phyloP scores from a whole-genome alignment of 2,329 filamentous ascomycete genomes.

The Juglanconis juglandina region DNA sequence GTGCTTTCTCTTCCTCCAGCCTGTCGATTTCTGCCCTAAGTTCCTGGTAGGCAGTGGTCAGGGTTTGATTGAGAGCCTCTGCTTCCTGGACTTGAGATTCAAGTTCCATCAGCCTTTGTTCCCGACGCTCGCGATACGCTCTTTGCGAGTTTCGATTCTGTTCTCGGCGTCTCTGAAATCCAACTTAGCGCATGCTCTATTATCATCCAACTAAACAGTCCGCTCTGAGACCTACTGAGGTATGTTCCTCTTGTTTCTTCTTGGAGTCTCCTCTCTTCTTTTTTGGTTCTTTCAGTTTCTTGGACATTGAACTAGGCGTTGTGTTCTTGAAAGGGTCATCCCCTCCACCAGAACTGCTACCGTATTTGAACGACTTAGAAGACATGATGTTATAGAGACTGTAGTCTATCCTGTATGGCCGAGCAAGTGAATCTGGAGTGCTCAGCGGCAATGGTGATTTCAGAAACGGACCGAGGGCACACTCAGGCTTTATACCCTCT shows the following conservation, averaged over 20 bases:
- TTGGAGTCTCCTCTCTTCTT: constrained; percentile 17
- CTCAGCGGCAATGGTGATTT: background rate
- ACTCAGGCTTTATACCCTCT: too few species aligned
- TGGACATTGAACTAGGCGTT: constrained; percentile 14
- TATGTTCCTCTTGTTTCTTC: constrained; percentile 12
- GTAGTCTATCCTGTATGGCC: background rate
- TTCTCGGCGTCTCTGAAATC: constrained; percentile 1
- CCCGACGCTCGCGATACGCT: constrained; percentile 16
- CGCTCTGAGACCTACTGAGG: background rate
- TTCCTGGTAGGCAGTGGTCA: constrained; percentile 17
- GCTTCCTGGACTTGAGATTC: constrained; percentile 16
- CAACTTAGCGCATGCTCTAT: background rate
- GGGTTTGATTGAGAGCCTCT: constrained; percentile 15
- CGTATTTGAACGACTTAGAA: constrained; percentile 7
- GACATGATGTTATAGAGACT: constrained; percentile 3
- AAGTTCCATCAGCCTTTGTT: constrained; percentile 13
- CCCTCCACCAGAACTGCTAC: constrained; percentile 11
- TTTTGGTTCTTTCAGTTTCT: constrained; percentile 16
- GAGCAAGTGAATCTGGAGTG: background rate
- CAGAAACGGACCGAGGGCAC: too few species aligned
- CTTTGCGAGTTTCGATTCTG: constrained; percentile 15
- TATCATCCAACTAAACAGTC: background rate
- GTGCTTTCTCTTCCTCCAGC: constrained; percentile 12
- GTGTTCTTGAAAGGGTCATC: constrained; percentile 16
- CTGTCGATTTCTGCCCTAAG: constrained; percentile 14